phyloP scores from a whole-genome alignment of 2,329 filamentous ascomycete genomes.

The Phaeosphaeriaceae sp. region DNA sequence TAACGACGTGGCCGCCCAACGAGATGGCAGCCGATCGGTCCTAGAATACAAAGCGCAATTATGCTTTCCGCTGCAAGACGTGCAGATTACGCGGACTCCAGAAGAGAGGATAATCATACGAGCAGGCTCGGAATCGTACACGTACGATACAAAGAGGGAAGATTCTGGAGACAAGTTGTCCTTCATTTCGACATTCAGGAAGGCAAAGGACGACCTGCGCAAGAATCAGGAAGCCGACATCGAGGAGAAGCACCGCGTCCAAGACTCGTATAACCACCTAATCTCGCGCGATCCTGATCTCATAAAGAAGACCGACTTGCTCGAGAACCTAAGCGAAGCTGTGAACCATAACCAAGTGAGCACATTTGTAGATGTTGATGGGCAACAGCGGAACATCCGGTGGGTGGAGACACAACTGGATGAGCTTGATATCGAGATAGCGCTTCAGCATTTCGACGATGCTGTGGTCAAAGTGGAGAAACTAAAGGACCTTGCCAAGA shows the following conservation, averaged over 20 bases:
- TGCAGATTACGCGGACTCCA: conserved; percentile 86
- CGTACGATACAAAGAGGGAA: conserved; percentile 86
- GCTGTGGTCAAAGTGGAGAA: conserved; percentile 86
- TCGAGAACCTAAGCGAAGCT: conserved; percentile 73
- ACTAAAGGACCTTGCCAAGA: conserved; percentile 73
- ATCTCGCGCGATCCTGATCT: conserved; percentile 78
- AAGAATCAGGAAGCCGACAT: conserved; percentile 85
- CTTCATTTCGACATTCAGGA: conserved; percentile 87
- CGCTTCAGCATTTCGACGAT: conserved; percentile 84
- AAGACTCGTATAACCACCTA: conserved; percentile 86
- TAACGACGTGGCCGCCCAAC: conserved; percentile 66
- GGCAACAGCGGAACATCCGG: conserved; percentile 92
- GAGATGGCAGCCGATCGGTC: conserved; percentile 49
- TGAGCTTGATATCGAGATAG: conserved; percentile 94
- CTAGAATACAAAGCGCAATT: conserved; percentile 87
- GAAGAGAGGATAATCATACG: conserved; percentile 77
- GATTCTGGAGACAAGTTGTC: conserved; percentile 80
- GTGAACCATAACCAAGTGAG: conserved; percentile 74
- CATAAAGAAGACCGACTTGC: conserved; percentile 78
- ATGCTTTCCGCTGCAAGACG: conserved; percentile 92
- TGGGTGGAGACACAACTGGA: conserved; percentile 97
- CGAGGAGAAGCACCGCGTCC: conserved; percentile 82
- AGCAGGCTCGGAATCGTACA: conserved; percentile 88
- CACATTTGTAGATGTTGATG: conserved; percentile 93
- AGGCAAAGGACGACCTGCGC: conserved; percentile 89